Evolutionary conservation across 805 yeast genomes (phyloP).

Genomic region (Limtongia smithiae): DNA sequence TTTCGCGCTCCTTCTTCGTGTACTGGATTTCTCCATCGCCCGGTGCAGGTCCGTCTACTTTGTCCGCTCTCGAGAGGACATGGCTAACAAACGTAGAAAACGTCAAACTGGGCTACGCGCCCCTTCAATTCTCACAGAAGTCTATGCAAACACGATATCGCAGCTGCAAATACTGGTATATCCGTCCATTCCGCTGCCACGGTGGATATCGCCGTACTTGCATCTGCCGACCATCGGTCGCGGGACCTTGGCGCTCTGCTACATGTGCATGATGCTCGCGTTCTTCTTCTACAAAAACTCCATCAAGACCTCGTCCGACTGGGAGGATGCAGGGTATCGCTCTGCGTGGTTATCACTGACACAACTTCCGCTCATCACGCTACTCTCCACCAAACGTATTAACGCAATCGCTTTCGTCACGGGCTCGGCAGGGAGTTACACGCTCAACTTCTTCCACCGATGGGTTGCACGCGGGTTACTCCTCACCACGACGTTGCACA

Average conservation of each 20-base stretch:
- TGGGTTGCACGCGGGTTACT: slow-evolving; percentile 33
- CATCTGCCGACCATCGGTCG: slow-evolving; percentile 23
- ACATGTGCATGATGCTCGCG: slow-evolving; percentile 26
- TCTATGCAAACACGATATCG: slow-evolving; percentile 12
- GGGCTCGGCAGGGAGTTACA: slow-evolving; percentile 26
- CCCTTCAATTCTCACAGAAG: background rate
- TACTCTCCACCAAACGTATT: slow-evolving; percentile 28
- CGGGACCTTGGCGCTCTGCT: slow-evolving; percentile 10
- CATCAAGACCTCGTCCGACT: slow-evolving; percentile 9
- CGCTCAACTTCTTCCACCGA: slow-evolving; percentile 32
- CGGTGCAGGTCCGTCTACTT: slow-evolving; percentile 7
- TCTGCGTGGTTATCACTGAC: slow-evolving; percentile 33
- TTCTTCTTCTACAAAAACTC: slow-evolving; percentile 25
- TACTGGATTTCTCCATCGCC: slow-evolving; percentile 5
- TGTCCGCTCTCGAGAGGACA: too few species aligned
- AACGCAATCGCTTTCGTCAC: slow-evolving; percentile 28
- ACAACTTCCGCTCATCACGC: slow-evolving; percentile 32
- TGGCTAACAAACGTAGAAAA: too few species aligned
- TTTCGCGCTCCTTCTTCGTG: slow-evolving; percentile 11
- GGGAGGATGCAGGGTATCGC: slow-evolving; percentile 31
- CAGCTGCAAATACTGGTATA: slow-evolving; percentile 16
- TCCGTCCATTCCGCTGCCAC: slow-evolving; percentile 8
- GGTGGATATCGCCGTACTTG: background rate
- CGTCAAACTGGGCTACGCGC: too few species aligned
- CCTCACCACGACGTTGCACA: slow-evolving; percentile 30